A percentile compares a stretch with the other conserved stretches of the same genome.
Conservation (phyloP, 441 rosid genomes). For the Geranium incanum region DNA sequence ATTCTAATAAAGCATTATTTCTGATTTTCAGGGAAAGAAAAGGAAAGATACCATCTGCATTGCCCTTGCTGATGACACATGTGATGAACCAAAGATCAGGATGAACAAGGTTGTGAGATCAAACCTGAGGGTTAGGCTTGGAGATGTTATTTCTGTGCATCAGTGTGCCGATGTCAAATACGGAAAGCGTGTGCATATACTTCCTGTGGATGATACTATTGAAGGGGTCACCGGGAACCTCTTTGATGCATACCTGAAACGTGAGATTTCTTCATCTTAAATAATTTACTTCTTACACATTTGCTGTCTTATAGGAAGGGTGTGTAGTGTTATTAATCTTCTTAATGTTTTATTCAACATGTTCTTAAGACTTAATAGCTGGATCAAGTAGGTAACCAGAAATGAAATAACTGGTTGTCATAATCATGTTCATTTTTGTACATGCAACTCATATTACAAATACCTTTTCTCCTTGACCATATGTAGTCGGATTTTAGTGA, state of each 20-base stretch:
- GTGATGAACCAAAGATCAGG: conserved; percentile 19
- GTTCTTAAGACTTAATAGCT: background rate
- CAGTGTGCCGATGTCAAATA: conserved; percentile 7
- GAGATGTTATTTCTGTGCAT: conserved; percentile 2
- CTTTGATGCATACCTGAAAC: conserved; percentile 6
- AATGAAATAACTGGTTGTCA: background rate
- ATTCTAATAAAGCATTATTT: background rate
- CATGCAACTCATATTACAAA: background rate
- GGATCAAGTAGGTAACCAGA: background rate
- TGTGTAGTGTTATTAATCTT: background rate
- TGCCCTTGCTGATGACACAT: conserved; percentile 16
- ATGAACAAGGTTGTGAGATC: conserved; percentile 11
- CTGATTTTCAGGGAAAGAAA: conserved; percentile 9
- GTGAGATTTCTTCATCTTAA: background rate
- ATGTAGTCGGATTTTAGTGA: background rate
- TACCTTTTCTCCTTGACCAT: background rate
- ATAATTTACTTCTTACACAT: background rate
- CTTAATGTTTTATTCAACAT: background rate
- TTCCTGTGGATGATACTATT: conserved; percentile 6
- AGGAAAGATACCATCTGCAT: conserved; percentile 16
- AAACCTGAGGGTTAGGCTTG: background rate
- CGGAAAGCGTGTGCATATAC: conserved; percentile 4
- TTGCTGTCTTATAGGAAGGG: background rate
- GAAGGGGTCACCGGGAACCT: conserved; percentile 6
- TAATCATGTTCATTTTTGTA: background rate